Conservation (phyloP, 2,329 filamentous ascomycete genomes). For the Fusarium chuoi region DNA sequence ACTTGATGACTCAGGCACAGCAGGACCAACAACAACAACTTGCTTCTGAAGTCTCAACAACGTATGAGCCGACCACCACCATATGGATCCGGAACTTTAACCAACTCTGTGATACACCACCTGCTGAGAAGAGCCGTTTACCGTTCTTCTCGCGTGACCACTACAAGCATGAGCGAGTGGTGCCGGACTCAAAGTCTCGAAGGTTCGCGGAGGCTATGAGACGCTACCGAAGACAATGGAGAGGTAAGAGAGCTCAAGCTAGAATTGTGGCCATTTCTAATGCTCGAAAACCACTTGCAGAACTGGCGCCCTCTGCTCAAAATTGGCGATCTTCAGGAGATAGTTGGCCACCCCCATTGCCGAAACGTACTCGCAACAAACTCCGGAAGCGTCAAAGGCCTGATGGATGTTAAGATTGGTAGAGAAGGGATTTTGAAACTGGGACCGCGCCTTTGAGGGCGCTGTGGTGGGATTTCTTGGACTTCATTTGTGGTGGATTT, state of each 20-base stretch:
- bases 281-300: neutral
- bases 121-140: neutral
- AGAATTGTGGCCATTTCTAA: neutral
- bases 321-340: neutral
- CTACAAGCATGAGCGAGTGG: neutral
- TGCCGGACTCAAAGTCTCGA: neutral
- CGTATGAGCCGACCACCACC: neutral
- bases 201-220: neutral
- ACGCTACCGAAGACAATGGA: neutral
- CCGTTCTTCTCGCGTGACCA: neutral
- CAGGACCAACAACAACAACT: neutral
- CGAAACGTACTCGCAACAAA: neutral
- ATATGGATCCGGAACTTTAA: neutral
- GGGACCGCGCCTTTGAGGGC: neutral
- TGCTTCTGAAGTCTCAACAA: neutral
- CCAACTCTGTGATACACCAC: neutral
- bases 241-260: neutral
- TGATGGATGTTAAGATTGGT: neutral
- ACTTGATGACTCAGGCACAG: neutral
- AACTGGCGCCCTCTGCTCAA: neutral
- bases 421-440: accelerated
- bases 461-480: accelerated
- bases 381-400: neutral
- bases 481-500: neutral
- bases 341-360: neutral